These are phyloP conservation scores for Tolypocladium ophioglossoides DNA, from an alignment of 2,329 filamentous ascomycete species.

Conservation along the genomic window DNA sequence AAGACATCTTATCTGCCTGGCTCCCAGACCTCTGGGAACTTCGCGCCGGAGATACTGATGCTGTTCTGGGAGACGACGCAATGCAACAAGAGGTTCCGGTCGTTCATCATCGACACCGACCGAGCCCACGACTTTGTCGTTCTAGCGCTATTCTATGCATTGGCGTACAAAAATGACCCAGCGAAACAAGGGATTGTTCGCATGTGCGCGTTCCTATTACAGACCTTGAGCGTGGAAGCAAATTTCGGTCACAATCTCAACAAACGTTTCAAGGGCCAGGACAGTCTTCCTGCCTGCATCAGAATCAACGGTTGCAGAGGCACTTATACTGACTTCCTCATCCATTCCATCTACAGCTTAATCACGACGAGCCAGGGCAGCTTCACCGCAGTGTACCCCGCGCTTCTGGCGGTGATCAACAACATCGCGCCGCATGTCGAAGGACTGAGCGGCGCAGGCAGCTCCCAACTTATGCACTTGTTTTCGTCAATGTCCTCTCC, in stretches of 20 bases:
- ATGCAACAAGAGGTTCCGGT: slow-evolving; percentile 93
- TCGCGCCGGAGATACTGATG: slow-evolving; percentile 92
- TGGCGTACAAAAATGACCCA: slow-evolving; percentile 77
- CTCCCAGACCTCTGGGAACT: slow-evolving; percentile 67
- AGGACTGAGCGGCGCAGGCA: slow-evolving; percentile 61
- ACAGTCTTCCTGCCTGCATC: slow-evolving; percentile 73
- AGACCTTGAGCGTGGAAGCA: slow-evolving; percentile 87
- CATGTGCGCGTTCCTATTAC: slow-evolving; percentile 95
- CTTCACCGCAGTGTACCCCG: slow-evolving; percentile 83
- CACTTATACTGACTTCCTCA: slow-evolving; percentile 85
- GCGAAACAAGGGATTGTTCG: slow-evolving; percentile 86
- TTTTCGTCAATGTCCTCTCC: slow-evolving; percentile 90
- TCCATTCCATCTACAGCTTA: slow-evolving; percentile 88
- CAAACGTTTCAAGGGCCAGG: slow-evolving; percentile 78
- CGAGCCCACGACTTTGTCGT: slow-evolving; percentile 88
- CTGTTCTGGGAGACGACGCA: slow-evolving; percentile 96
- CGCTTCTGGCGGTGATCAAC: slow-evolving; percentile 82
- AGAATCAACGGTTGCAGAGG: slow-evolving; percentile 76
- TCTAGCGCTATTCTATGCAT: slow-evolving; percentile 81
- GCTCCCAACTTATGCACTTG: slow-evolving; percentile 75
- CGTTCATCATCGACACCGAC: slow-evolving; percentile 94
- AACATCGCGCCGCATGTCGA: slow-evolving; percentile 83
- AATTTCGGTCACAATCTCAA: slow-evolving; percentile 88
- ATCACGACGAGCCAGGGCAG: slow-evolving; percentile 88
- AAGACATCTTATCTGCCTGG: slow-evolving; percentile 83